These are phyloP conservation scores for Phytophthora citrophthora DNA, from an alignment of 352 stramenopile genomes.

Conservation along the genomic window DNA sequence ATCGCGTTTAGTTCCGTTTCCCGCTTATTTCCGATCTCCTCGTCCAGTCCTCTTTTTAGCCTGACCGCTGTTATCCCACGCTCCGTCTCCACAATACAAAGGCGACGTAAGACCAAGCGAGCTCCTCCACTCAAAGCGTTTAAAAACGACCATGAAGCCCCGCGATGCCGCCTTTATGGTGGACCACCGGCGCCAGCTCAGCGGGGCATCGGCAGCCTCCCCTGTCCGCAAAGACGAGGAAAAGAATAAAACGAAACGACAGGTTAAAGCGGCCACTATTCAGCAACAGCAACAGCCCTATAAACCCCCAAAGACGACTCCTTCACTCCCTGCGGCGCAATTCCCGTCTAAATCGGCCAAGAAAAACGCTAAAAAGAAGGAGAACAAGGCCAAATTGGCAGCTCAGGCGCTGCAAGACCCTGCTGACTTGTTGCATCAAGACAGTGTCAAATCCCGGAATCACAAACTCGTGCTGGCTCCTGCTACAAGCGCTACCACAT, in stretches of 20 bases:
- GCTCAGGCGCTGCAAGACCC: constrained; percentile 8
- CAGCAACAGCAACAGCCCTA: constrained; percentile 4
- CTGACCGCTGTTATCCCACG: not conserved
- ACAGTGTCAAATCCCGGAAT: constrained; percentile 78
- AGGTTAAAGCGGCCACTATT: constrained; percentile 9
- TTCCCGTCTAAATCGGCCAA: constrained; percentile 11
- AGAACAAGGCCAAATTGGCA: constrained; percentile 48
- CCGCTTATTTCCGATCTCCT: constrained; percentile 24
- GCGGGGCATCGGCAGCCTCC: constrained; percentile 8
- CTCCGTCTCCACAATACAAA: constrained; percentile 34
- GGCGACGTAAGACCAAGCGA: not conserved
- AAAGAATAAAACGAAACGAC: constrained; percentile 36
- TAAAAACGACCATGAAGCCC: constrained; percentile 35
- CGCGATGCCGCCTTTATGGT: constrained; percentile 49
- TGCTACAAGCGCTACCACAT: constrained; percentile 4
- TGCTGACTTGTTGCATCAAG: constrained; percentile 38
- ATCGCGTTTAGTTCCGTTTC: not conserved
- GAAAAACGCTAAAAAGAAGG: constrained; percentile 41
- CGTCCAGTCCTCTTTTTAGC: constrained; percentile 13
- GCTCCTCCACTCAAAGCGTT: constrained; percentile 3
- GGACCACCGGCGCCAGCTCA: constrained; percentile 45
- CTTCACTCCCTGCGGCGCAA: not conserved
- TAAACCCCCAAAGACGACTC: not conserved
- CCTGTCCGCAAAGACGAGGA: constrained; percentile 34
- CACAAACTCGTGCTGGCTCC: constrained; percentile 69